Base-by-base conservation (phyloP, 2,329 filamentous ascomycete species). In the Plenodomus lindquistii region DNA sequence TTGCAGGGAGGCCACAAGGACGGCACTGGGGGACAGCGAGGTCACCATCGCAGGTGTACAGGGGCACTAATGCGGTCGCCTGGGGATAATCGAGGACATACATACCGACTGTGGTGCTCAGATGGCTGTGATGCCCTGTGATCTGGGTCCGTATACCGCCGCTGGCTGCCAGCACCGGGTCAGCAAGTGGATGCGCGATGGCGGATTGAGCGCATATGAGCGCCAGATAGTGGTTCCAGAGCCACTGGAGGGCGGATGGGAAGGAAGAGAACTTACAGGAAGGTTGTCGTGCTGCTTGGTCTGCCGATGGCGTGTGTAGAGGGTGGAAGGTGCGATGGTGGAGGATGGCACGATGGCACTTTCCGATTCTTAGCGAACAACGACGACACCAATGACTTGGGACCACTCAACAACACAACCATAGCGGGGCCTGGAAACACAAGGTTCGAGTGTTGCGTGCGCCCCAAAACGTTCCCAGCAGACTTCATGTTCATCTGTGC, bases 91-190 rank as follows among this genome's bases (percentile, higher is more conserved):
- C 59, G 59, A 65, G 60, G 57, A 55, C 42, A 59, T 58, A 72
- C 70, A 62, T 69, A 73, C 67, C 59, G 49, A 53, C 42, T 61
- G 62, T 57, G 44, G 51, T 57, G 57, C 55, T 50, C 53, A 54
- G 47, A 46, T 44, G 44, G 57, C 58, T 55, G 57, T 50, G 53
- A 61, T 56, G 61, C 53, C 59, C 55, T 66, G 65, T 59, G 63
- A 66, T 63, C 54, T 55, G 55, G 50, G 66, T 67, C 65, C 66
- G 68, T 69, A 58, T 65, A 62, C 63, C 66, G 66, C 69, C 67
- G 68, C 62, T 62, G 53, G 60, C 56, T 67, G 66, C 47, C 55
- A 56, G 55, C 62, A 53, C 58, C 60, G 55, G 55, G 69, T 70
- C 52, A 71, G 68, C 57, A 58, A 57, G 46, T 50, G 48, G 43